Evolutionary conservation across 441 rosid species (phyloP).

Genomic region (Erodium moschatum): DNA sequence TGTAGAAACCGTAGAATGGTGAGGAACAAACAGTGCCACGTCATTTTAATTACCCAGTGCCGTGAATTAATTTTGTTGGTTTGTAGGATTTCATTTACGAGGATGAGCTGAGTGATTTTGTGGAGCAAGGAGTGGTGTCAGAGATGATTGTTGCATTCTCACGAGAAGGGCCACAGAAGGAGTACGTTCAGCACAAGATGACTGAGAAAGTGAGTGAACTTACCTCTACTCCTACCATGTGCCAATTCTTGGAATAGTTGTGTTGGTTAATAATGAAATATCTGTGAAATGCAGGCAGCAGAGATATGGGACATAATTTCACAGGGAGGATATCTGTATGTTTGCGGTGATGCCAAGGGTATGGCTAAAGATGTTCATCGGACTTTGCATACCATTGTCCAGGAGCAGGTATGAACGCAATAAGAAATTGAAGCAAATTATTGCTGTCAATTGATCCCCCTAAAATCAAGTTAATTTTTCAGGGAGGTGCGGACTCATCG

Average conservation of each 20-base stretch:
- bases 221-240: not conserved
- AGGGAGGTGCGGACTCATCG: not conserved
- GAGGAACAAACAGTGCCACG: slow-evolving; percentile 10
- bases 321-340: slow-evolving; percentile 50
- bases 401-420: slow-evolving; percentile 32
- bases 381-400: slow-evolving; percentile 44
- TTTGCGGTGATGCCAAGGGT: slow-evolving; percentile 77
- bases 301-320: slow-evolving; percentile 52
- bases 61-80: no score
- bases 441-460: not conserved
- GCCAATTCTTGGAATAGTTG: not conserved
- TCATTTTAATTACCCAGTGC: not conserved
- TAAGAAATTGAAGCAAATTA: not conserved
- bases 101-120: slow-evolving; percentile 48
- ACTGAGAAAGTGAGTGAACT: slow-evolving; percentile 34
- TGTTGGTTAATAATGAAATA: not conserved
- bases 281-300: slow-evolving; percentile 26
- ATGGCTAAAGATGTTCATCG: slow-evolving; percentile 72
- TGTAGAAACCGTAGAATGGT: slow-evolving; percentile 60
- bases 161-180: slow-evolving; percentile 59
- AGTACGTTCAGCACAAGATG: slow-evolving; percentile 63
- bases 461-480: not conserved
- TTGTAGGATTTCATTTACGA: slow-evolving; percentile 55
- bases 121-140: slow-evolving; percentile 44
- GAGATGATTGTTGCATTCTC: slow-evolving; percentile 59